Base-by-base conservation (phyloP, 2,329 filamentous ascomycete genomes). In the Bipolaris sorokiniana region DNA sequence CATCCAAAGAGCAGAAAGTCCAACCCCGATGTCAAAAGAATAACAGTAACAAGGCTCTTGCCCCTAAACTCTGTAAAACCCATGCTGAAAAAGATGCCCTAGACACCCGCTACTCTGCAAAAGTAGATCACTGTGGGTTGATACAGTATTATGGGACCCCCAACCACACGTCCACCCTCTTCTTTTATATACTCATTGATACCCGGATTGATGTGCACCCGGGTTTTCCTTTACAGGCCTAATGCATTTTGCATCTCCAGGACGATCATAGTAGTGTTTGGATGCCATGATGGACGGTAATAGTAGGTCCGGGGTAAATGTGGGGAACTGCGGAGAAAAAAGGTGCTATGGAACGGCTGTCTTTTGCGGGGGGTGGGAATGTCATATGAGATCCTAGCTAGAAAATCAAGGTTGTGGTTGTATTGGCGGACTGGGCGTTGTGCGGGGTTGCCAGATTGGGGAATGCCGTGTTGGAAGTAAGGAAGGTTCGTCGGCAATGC, bases 1-100 rank as follows among this genome's bases (percentile, higher is more conserved):
- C 61, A 63, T 49, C 61, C 59, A 11, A 63, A 63, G 15, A 63
- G 56, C 13, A 63, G 37, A 38, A 63, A 63, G 45, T 62, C 61
- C 20, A 63, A 46, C 44, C 61, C 61, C 20, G 61, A 62, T 7
- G 56, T 62, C 46, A 63, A 38, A 4, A 63, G 46, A 20, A 63
- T 63, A 2, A 63, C 7, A 1, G 58, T 38, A 31, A 63, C 57
- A 28, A 63, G 58, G 58, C 51, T 53, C 31, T 61, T 63, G 58
- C 61, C 61, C 37, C 58, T 51, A 0, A 63, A 53, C 22, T 63
- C 61, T 41, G 56, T 37, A 20, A 60, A 40, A n/a, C 51, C 38
- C 60, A 57, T 61, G 31, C 38, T 54, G 37, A 48, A 46, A 16
- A 48, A 42, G 15, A 37, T 9, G 28, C 28, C 4, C 45, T 20